Percentiles rank a stretch among this genome's conserved stretches.
phyloP scores from a whole-genome alignment of 2,329 filamentous ascomycete species.

The Calonectria montana region DNA sequence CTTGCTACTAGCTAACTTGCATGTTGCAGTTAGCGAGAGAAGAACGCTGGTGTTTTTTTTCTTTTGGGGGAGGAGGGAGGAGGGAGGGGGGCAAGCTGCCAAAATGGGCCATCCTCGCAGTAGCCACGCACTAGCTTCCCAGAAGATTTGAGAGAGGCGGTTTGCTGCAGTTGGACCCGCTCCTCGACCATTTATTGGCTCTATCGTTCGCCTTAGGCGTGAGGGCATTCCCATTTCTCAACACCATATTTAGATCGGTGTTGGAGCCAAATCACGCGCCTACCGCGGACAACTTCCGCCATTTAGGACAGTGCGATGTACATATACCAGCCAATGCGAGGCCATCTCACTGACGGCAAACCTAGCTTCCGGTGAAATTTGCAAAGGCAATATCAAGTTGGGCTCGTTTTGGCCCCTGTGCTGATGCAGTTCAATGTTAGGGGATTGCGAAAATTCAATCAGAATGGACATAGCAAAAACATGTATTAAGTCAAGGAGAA shows the following conservation, averaged over 20 bases:
- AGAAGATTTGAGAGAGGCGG: not conserved
- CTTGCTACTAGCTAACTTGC: not conserved
- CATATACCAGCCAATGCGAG: not conserved
- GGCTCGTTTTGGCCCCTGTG: not conserved
- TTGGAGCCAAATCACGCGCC: not conserved
- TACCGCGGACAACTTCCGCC: not conserved
- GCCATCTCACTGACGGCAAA: not conserved
- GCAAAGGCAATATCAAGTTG: not conserved
- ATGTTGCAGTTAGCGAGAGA: not conserved
- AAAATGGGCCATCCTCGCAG: not conserved
- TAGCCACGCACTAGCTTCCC: not conserved
- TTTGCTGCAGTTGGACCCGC: not conserved
- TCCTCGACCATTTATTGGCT: not conserved
- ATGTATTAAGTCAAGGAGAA: not conserved
- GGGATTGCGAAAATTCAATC: not conserved
- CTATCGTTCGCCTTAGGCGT: not conserved
- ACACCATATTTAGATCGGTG: not conserved
- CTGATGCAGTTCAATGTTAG: not conserved
- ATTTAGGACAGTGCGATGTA: not conserved
- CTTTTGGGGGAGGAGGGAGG: not conserved
- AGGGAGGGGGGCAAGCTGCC: not conserved
- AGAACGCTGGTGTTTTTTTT: not conserved
- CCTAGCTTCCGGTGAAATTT: not conserved
- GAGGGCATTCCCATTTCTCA: constrained; percentile 1
- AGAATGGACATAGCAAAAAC: not conserved